phyloP scores from a whole-genome alignment of 495 filamentous ascomycete genomes.

The Articulospora tetracladia region DNA sequence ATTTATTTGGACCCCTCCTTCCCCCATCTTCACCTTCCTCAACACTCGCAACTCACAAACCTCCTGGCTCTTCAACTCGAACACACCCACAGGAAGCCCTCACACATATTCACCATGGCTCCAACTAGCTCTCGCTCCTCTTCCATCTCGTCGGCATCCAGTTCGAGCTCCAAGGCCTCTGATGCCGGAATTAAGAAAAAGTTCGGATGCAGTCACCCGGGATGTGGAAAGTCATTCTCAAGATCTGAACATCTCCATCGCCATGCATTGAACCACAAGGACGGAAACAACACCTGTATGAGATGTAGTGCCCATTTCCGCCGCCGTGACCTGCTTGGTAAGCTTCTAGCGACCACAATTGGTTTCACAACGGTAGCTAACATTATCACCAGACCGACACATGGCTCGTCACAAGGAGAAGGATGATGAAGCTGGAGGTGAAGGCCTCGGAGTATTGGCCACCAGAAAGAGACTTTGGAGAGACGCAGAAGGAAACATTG shows the following conservation, averaged over 20 bases:
- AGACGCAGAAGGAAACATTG: slow-evolving; percentile 51
- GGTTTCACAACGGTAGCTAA: background rate
- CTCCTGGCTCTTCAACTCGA: background rate
- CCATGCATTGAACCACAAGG: slow-evolving; percentile 53
- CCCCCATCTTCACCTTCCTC: background rate
- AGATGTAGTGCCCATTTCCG: slow-evolving; percentile 56
- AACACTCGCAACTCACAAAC: background rate
- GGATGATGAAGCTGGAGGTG: slow-evolving; percentile 56
- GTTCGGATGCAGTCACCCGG: slow-evolving; percentile 41
- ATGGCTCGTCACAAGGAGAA: slow-evolving; percentile 56
- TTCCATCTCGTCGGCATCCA: slow-evolving; percentile 21
- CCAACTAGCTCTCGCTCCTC: slow-evolving; percentile 17
- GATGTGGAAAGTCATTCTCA: slow-evolving; percentile 53
- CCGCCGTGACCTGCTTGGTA: slow-evolving; percentile 51
- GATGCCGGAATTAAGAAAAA: slow-evolving; percentile 41
- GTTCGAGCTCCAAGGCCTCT: slow-evolving; percentile 15
- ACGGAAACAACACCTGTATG: slow-evolving; percentile 49
- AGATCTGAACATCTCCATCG: slow-evolving; percentile 57
- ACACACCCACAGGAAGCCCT: background rate
- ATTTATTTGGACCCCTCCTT: slow-evolving; percentile 16
- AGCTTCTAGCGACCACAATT: slow-evolving; percentile 13
- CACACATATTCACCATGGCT: slow-evolving; percentile 17
- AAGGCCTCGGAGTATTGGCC: slow-evolving; percentile 52
- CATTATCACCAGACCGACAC: slow-evolving; percentile 43
- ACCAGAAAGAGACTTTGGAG: slow-evolving; percentile 58